Evolutionary conservation across 2,329 filamentous ascomycete genomes (phyloP).

Genomic region (Neobulgaria alba): DNA sequence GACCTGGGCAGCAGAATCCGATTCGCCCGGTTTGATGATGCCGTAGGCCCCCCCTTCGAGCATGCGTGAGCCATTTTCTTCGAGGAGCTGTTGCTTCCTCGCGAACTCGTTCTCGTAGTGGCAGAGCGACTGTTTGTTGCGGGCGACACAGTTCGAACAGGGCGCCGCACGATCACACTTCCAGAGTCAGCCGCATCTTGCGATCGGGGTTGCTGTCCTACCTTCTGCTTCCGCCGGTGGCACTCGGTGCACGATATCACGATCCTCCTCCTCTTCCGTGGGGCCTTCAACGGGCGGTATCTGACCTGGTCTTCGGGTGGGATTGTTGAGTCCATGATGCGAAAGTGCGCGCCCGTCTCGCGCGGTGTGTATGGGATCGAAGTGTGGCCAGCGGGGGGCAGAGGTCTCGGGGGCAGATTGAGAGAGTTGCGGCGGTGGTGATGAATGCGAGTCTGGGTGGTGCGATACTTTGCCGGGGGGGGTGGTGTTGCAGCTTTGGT

Average conservation of each 20-base stretch:
- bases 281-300: slow-evolving; percentile 16
- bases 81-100: slow-evolving; percentile 24
- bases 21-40: slow-evolving; percentile 17
- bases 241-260: slow-evolving; percentile 58
- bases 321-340: no score
- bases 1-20: slow-evolving; percentile 22
- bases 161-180: slow-evolving; percentile 52
- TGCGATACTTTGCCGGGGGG: no score
- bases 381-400: no score
- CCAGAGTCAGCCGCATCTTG: slow-evolving; percentile 8
- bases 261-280: slow-evolving; percentile 48
- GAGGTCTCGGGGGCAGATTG: no score
- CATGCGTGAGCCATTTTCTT: slow-evolving; percentile 16
- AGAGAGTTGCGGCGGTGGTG: no score
- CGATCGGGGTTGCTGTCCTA: slow-evolving; percentile 3
- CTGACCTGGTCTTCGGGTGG: slow-evolving; percentile 9
- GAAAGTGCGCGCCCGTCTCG: no score
- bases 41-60: slow-evolving; percentile 14
- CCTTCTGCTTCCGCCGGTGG: slow-evolving; percentile 46
- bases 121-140: slow-evolving; percentile 48
- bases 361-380: no score
- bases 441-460: no score
- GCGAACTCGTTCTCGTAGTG: slow-evolving; percentile 41
- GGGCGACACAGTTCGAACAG: slow-evolving; percentile 49
- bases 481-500: no score